phyloP scores from a whole-genome alignment of 805 yeast species.

The Kuraishia molischiana region DNA sequence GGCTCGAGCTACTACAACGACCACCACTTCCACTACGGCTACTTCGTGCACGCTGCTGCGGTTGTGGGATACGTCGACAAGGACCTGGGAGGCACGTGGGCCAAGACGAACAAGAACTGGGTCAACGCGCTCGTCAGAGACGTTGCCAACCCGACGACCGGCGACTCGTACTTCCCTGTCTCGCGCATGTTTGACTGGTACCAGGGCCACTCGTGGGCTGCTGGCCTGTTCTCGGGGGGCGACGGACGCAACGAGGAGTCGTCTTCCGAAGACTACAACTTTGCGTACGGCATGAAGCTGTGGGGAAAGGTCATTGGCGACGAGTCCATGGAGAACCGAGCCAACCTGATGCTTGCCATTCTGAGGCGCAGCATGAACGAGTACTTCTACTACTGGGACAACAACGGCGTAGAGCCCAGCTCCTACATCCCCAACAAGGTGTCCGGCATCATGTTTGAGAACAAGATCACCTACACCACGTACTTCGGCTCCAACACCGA shows the following conservation, averaged over 20 bases:
- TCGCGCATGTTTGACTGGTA: slow-evolving; percentile 67
- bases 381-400: slow-evolving; percentile 45
- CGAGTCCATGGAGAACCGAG: slow-evolving; percentile 38
- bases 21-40: slow-evolving; percentile 51
- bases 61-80: slow-evolving; percentile 46
- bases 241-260: slow-evolving; percentile 77
- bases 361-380: slow-evolving; percentile 41
- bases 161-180: slow-evolving; percentile 53
- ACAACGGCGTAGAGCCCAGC: slow-evolving; percentile 46
- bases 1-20: slow-evolving; percentile 45
- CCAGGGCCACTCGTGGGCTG: slow-evolving; percentile 74
- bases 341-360: slow-evolving; percentile 52
- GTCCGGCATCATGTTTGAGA: slow-evolving; percentile 66
- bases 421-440: slow-evolving; percentile 54
- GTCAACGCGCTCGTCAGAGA: slow-evolving; percentile 55
- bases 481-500: slow-evolving; percentile 67
- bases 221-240: slow-evolving; percentile 58
- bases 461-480: slow-evolving; percentile 64
- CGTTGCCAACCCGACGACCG: slow-evolving; percentile 47
- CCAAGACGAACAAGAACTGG: slow-evolving; percentile 36
- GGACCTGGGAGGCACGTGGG: slow-evolving; percentile 42
- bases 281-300: slow-evolving; percentile 56
- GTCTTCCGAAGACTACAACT: slow-evolving; percentile 66
- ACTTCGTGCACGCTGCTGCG: slow-evolving; percentile 54
- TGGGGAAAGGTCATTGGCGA: slow-evolving; percentile 53